phyloP scores from a whole-genome alignment of 805 yeast species.

The Wickerhamomyces sydowiorum region DNA sequence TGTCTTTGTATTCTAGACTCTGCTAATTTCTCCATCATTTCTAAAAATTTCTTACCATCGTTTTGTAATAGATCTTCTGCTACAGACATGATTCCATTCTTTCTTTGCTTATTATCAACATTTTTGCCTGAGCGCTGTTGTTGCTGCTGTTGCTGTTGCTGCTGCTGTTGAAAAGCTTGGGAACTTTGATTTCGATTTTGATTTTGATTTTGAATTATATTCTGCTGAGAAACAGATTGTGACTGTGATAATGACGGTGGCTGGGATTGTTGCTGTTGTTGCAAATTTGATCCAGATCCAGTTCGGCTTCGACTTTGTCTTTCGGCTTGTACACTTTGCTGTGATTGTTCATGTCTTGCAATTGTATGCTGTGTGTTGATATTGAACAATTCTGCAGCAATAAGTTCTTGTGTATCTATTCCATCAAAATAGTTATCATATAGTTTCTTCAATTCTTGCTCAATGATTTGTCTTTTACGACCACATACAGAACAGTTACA shows the following conservation, averaged over 20 bases:
- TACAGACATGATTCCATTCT: slow-evolving; percentile 46
- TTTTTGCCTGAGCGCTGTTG: slow-evolving; percentile 3
- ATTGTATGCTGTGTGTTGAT: not conserved
- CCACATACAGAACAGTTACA: slow-evolving; percentile 82
- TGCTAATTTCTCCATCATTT: slow-evolving; percentile 74
- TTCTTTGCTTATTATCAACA: slow-evolving; percentile 6
- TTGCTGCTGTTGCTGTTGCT: slow-evolving; percentile 1
- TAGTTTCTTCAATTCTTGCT: slow-evolving; percentile 68
- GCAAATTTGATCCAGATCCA: not conserved
- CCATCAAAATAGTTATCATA: slow-evolving; percentile 61
- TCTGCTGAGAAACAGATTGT: not conserved
- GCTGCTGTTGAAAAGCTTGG: not conserved
- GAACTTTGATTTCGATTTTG: not conserved
- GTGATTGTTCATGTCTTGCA: not conserved
- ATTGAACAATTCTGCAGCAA: slow-evolving; percentile 1
- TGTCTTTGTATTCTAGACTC: slow-evolving; percentile 37
- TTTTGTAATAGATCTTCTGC: slow-evolving; percentile 77
- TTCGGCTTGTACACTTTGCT: not conserved
- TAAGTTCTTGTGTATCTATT: slow-evolving; percentile 10
- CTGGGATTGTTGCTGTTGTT: not conserved
- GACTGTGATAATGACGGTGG: no score
- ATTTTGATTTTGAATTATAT: not conserved
- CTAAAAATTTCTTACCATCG: slow-evolving; percentile 73
- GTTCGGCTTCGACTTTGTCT: not conserved
- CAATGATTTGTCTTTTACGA: slow-evolving; percentile 62